phyloP scores from a whole-genome alignment of 805 yeast genomes.

The Candida michaelii region DNA sequence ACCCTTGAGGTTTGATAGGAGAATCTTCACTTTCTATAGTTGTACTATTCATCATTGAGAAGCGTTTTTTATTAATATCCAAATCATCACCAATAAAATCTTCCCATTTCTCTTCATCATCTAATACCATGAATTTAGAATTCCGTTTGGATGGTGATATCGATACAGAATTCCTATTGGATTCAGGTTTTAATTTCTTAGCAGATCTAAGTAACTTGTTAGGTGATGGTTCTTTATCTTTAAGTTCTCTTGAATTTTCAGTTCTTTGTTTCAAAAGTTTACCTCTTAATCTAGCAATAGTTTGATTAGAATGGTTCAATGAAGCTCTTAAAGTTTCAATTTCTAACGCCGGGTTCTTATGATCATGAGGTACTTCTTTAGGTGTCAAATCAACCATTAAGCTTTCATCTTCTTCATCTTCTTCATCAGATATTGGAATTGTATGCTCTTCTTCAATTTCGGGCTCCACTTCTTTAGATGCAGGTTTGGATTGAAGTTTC shows the following conservation, averaged over 20 bases:
- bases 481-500: conserved; percentile 20
- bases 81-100: conserved; percentile 34
- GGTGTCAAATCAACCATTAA: conserved; percentile 30
- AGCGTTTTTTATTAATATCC: conserved; percentile 23
- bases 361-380: conserved; percentile 29
- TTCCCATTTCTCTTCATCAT: conserved; percentile 36
- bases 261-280: conserved; percentile 44
- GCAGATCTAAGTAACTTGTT: conserved; percentile 1
- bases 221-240: conserved; percentile 9
- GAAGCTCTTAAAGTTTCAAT: conserved; percentile 66
- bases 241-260: conserved; percentile 9
- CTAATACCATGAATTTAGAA: conserved; percentile 31
- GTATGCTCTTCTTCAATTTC: not conserved
- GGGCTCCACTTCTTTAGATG: not conserved
- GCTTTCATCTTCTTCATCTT: conserved; percentile 27
- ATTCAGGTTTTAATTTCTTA: conserved; percentile 16
- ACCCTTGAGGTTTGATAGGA: conserved; percentile 11
- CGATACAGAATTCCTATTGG: conserved; percentile 24
- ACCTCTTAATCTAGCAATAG: conserved; percentile 59
- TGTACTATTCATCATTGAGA: conserved; percentile 16
- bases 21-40: conserved; percentile 17
- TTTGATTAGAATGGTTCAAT: conserved; percentile 61
- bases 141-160: conserved; percentile 33
- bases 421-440: conserved; percentile 6
- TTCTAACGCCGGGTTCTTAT: conserved; percentile 51